Conservation (phyloP, 2,329 filamentous ascomycete species). For the Cercospora sojina region DNA sequence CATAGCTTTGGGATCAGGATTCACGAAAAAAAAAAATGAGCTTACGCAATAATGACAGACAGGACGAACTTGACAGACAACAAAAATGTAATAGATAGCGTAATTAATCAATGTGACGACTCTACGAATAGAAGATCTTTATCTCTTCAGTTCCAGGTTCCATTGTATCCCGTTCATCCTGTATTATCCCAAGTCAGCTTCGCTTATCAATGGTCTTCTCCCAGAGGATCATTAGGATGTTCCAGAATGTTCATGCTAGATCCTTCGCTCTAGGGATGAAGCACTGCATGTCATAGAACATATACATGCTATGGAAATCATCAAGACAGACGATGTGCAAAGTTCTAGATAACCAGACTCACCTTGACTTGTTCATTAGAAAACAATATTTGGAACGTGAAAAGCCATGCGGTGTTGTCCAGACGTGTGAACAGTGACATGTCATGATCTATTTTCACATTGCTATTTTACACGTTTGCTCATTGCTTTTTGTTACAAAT, state of each 20-base stretch:
- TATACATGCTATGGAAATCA: neutral
- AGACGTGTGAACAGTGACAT: neutral
- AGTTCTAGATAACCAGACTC: no score
- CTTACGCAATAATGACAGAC: neutral
- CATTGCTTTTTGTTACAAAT: neutral
- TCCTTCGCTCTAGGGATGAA: neutral
- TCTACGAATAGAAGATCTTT: neutral
- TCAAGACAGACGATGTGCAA: no score
- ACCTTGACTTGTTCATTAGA: no score
- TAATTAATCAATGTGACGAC: neutral
- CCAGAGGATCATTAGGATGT: neutral
- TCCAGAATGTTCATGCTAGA: neutral
- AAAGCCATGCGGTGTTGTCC: neutral
- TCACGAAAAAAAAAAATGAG: neutral
- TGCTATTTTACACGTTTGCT: neutral
- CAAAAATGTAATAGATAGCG: neutral
- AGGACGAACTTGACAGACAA: neutral
- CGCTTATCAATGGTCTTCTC: neutral
- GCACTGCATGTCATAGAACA: neutral
- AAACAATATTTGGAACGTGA: neutral
- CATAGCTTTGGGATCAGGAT: neutral
- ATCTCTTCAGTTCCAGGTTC: neutral
- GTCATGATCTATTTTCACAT: neutral
- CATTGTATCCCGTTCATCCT: neutral
- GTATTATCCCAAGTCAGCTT: no score